Conservation (phyloP, 1,284 basidiomycete genomes). For the Erythrobasidium hasegawianum region DNA sequence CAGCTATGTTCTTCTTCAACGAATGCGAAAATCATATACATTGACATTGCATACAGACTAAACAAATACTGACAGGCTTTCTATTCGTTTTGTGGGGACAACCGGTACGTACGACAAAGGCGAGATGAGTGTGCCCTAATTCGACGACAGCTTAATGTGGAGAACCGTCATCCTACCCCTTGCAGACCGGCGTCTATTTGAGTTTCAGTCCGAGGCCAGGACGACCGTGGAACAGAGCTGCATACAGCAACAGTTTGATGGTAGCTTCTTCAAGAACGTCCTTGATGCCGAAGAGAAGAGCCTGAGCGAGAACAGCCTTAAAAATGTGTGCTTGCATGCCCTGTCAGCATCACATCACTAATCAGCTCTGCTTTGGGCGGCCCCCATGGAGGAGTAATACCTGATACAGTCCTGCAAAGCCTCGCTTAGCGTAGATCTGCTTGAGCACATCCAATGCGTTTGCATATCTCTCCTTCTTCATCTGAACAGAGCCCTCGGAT, state of each 20-base stretch:
- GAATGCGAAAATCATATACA: not conserved
- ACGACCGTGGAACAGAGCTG: conserved; percentile 21
- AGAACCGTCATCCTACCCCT: too few species aligned
- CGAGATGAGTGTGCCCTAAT: too few species aligned
- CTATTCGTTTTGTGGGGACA: too few species aligned
- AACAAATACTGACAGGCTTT: too few species aligned
- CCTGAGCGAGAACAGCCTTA: conserved; percentile 82
- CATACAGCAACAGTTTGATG: conserved; percentile 17
- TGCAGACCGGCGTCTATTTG: not conserved
- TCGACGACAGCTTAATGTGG: too few species aligned
- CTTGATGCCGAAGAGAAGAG: conserved; percentile 46
- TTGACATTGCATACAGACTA: too few species aligned
- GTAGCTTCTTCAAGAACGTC: conserved; percentile 43
- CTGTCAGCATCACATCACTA: too few species aligned
- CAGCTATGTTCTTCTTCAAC: not conserved
- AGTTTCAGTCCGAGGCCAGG: conserved; percentile 29
- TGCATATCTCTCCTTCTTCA: conserved; percentile 53
- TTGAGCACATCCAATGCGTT: conserved; percentile 73
- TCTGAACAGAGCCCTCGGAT: conserved; percentile 14
- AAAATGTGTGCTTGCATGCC: conserved; percentile 88
- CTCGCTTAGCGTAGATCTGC: conserved; percentile 63
- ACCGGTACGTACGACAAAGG: too few species aligned
- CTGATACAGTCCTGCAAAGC: conserved; percentile 86
- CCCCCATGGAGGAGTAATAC: conserved; percentile 29
- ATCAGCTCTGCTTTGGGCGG: not conserved